phyloP scores from a whole-genome alignment of 345 rosid species.

The Citrus inodora region DNA sequence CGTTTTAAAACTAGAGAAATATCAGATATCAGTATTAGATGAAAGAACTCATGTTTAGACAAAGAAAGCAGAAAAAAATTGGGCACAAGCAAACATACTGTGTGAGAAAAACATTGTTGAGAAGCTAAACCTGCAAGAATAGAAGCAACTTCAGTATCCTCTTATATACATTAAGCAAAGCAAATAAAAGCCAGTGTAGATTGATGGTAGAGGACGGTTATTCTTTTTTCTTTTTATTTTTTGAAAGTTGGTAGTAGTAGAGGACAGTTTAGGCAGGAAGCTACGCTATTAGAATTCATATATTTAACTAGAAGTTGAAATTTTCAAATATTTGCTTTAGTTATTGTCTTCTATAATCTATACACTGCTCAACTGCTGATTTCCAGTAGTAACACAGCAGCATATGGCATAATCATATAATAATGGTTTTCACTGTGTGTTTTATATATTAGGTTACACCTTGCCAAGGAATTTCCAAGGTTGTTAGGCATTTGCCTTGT shows the following conservation, averaged over 20 bases:
- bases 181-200: background rate
- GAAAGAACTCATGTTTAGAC: background rate
- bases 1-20: background rate
- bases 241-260: too few species aligned
- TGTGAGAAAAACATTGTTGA: slow-evolving; percentile 99
- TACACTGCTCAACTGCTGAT: background rate
- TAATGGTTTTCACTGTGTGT: background rate
- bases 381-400: background rate
- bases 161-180: background rate
- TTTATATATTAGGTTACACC: background rate
- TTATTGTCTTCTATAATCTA: background rate
- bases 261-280: background rate
- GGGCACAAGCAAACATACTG: slow-evolving; percentile 49
- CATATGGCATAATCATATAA: background rate
- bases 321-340: background rate
- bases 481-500: background rate
- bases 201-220: too few species aligned
- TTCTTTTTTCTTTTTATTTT: too few species aligned
- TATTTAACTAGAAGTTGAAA: background rate
- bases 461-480: background rate
- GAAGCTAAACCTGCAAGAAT: slow-evolving; percentile 93
- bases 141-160: slow-evolving; percentile 16
- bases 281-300: background rate
- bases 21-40: background rate
- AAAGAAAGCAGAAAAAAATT: background rate